Percentiles rank a stretch among this genome's conserved stretches.
These are phyloP conservation scores for Neurospora tetrasperma DNA, from an alignment of 495 filamentous ascomycete species.

Conservation along the genomic window DNA sequence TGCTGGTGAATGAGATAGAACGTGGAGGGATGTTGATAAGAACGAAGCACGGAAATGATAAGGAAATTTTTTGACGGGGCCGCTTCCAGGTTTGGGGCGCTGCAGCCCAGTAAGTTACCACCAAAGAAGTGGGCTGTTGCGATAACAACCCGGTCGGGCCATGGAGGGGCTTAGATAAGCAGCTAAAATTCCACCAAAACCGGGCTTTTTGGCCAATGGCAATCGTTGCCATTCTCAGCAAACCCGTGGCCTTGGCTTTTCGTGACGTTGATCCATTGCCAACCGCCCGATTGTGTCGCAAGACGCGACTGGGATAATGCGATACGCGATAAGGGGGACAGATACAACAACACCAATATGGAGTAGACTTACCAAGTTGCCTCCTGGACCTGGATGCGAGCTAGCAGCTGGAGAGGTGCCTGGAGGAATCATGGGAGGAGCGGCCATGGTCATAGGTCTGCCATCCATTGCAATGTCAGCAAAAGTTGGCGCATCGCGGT, in stretches of 20 bases:
- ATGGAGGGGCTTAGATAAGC: conserved; percentile 16
- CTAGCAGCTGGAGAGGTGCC: conserved; percentile 54
- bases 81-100: conserved; percentile 1
- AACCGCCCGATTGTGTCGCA: neutral
- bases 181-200: conserved; percentile 5
- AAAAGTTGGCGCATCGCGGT: neutral
- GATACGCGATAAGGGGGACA: neutral
- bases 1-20: neutral
- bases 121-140: neutral
- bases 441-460: conserved; percentile 19
- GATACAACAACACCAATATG: neutral
- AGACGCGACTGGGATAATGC: conserved; percentile 3
- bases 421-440: conserved; percentile 34
- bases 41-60: conserved; percentile 11
- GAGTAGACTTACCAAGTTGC: conserved; percentile 50
- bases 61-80: conserved; percentile 30
- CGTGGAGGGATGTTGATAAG: conserved; percentile 12
- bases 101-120: neutral
- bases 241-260: neutral
- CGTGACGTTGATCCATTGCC: conserved; percentile 1
- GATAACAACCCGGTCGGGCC: neutral
- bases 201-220: conserved; percentile 10
- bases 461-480: neutral
- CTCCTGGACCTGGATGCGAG: conserved; percentile 54
- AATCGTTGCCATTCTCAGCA: conserved; percentile 9